Evolutionary conservation across 345 rosid genomes (phyloP).

Genomic region (Arabis alpina): DNA sequence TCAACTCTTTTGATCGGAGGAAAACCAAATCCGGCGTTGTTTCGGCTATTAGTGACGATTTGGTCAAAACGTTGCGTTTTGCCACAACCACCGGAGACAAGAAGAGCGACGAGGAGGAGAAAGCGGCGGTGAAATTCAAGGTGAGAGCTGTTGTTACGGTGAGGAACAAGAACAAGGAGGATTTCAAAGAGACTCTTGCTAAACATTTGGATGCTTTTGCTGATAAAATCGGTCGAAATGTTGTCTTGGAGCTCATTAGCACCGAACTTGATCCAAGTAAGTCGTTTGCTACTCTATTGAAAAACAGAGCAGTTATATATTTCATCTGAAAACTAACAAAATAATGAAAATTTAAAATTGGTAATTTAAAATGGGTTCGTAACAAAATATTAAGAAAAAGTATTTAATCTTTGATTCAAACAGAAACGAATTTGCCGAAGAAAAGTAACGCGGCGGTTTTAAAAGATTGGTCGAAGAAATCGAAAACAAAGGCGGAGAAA

Average conservation of each 20-base stretch:
- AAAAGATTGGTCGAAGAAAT: slow-evolving; percentile 82
- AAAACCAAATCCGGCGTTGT: slow-evolving; percentile 35
- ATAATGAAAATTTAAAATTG: too few species aligned
- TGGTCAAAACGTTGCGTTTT: slow-evolving; percentile 49
- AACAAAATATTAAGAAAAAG: background rate
- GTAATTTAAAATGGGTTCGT: background rate
- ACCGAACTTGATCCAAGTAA: slow-evolving; percentile 85
- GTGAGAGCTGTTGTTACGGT: slow-evolving; percentile 77
- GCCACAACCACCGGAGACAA: slow-evolving; percentile 17
- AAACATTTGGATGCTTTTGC: slow-evolving; percentile 69
- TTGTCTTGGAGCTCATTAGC: slow-evolving; percentile 81
- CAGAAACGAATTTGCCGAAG: slow-evolving; percentile 78
- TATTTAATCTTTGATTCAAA: background rate
- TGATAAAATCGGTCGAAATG: slow-evolving; percentile 77
- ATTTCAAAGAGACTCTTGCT: slow-evolving; percentile 67
- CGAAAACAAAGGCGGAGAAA: slow-evolving; percentile 71
- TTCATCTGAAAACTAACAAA: background rate
- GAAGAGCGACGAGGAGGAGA: slow-evolving; percentile 43
- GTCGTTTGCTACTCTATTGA: slow-evolving; percentile 1
- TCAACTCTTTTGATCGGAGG: slow-evolving; percentile 25
- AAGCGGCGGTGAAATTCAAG: slow-evolving; percentile 55
- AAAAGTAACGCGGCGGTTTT: slow-evolving; percentile 73
- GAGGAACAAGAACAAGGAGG: slow-evolving; percentile 79
- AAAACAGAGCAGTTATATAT: slow-evolving; percentile 1
- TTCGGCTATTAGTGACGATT: slow-evolving; percentile 70